These are phyloP conservation scores for Hypoxylon sp. DNA, from an alignment of 2,329 filamentous ascomycete genomes.

Conservation along the genomic window DNA sequence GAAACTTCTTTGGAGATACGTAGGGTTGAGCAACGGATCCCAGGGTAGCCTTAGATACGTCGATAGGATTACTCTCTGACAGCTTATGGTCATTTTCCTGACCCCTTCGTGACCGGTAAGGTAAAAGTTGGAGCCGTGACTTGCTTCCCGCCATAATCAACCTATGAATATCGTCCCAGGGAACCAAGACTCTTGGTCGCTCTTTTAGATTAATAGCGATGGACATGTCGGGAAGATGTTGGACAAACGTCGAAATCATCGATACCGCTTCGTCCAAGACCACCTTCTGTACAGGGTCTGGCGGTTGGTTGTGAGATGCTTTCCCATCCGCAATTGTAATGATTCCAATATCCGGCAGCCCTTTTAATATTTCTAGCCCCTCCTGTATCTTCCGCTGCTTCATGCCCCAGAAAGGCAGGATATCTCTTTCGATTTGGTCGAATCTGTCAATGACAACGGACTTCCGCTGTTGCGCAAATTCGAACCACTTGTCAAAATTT, in stretches of 20 bases:
- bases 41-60: constrained; percentile 14
- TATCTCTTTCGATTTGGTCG: constrained; percentile 80
- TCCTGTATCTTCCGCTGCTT: constrained; percentile 77
- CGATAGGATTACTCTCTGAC: constrained; percentile 14
- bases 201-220: constrained; percentile 86
- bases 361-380: constrained; percentile 62
- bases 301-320: constrained; percentile 61
- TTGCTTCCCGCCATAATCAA: constrained; percentile 52
- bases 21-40: constrained; percentile 34
- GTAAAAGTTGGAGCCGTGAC: constrained; percentile 64
- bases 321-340: constrained; percentile 76
- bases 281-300: constrained; percentile 53
- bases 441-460: constrained; percentile 85
- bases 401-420: constrained; percentile 84
- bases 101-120: constrained; percentile 60
- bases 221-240: constrained; percentile 85
- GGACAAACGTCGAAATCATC: constrained; percentile 80
- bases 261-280: constrained; percentile 65
- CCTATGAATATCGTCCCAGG: constrained; percentile 72
- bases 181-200: constrained; percentile 79
- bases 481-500: constrained; percentile 88
- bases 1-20: constrained; percentile 49
- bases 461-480: constrained; percentile 77
- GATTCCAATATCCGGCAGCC: constrained; percentile 62
- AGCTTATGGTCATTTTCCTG: constrained; percentile 25